Conservation (phyloP, 2,329 filamentous ascomycete genomes). For the Fusarium stilboides region DNA sequence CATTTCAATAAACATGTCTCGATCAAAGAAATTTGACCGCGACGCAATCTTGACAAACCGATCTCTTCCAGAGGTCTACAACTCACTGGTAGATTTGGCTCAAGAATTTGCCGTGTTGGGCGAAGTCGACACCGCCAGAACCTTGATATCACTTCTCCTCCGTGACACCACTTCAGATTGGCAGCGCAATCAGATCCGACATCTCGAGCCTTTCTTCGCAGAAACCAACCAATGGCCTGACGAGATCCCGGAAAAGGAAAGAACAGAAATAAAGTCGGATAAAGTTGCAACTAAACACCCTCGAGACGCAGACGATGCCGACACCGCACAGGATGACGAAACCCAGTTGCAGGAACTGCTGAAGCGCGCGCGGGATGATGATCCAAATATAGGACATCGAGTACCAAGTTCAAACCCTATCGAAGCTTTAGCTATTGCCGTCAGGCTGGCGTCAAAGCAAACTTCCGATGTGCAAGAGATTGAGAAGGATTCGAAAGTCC, state of each 20-base stretch:
- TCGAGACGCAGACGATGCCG: neutral
- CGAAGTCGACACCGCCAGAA: constrained; percentile 24
- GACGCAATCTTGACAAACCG: constrained; percentile 18
- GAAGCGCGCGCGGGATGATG: neutral
- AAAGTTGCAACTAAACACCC: neutral
- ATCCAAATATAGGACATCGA: neutral
- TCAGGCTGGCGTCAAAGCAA: constrained; percentile 20
- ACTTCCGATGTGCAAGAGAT: constrained; percentile 19
- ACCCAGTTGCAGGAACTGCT: constrained; percentile 4
- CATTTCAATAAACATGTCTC: neutral
- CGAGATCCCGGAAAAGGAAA: constrained; percentile 18
- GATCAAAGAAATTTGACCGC: constrained; percentile 24
- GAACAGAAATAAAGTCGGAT: neutral
- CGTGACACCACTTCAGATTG: constrained; percentile 35
- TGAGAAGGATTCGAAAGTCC: constrained; percentile 18
- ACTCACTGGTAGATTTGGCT: constrained; percentile 23
- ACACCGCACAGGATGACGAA: constrained; percentile 1
- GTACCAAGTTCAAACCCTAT: neutral
- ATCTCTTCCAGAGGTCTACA: constrained; percentile 25
- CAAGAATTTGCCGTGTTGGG: constrained; percentile 42
- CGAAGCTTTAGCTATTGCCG: constrained; percentile 20
- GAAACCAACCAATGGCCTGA: constrained; percentile 37
- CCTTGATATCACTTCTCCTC: constrained; percentile 38
- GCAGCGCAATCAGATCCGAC: constrained; percentile 21
- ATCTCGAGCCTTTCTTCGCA: constrained; percentile 36